Evolutionary conservation across 768 basidiomycete genomes (phyloP).

Genomic region (Hygrophoropsis aurantiaca): DNA sequence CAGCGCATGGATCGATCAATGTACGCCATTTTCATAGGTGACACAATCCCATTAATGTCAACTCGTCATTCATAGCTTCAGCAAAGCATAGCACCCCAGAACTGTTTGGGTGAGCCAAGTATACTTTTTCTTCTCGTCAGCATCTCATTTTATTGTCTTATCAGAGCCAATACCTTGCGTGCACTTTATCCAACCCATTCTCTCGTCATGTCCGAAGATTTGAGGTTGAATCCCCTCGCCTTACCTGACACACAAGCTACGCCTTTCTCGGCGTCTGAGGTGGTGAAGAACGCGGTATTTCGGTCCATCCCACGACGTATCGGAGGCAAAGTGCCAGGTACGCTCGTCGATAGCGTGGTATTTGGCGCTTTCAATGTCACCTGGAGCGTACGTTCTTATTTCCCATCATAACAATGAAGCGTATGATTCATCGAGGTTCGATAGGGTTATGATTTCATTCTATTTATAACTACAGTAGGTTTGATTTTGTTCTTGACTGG

Average conservation of each 20-base stretch:
- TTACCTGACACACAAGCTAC: conserved; percentile 50
- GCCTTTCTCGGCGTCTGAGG: conserved; percentile 47
- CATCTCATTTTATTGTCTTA: conserved; percentile 1
- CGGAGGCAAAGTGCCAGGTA: conserved; percentile 45
- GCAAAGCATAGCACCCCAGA: conserved; percentile 47
- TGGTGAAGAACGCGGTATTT: conserved; percentile 52
- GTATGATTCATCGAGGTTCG: conserved; percentile 4
- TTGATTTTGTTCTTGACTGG: conserved; percentile 9
- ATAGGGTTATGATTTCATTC: conserved; percentile 56
- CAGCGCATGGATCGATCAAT: conserved; percentile 50
- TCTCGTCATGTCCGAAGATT: conserved; percentile 52
- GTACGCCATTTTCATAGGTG: conserved; percentile 28
- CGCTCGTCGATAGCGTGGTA: conserved; percentile 49
- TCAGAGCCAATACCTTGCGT: conserved; percentile 47
- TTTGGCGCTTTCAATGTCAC: conserved; percentile 54
- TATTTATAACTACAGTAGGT: conserved; percentile 52
- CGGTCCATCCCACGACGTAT: conserved; percentile 42
- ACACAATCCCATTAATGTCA: neutral
- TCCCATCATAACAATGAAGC: neutral
- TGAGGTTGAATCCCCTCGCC: conserved; percentile 43
- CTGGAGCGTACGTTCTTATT: conserved; percentile 52
- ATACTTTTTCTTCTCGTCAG: conserved; percentile 2
- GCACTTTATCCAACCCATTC: conserved; percentile 63
- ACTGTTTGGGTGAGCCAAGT: conserved; percentile 42
- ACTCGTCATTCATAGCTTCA: conserved; percentile 40